Evolutionary conservation across 306 rosid species (phyloP).

Genomic region (Dalbergia oliveri): DNA sequence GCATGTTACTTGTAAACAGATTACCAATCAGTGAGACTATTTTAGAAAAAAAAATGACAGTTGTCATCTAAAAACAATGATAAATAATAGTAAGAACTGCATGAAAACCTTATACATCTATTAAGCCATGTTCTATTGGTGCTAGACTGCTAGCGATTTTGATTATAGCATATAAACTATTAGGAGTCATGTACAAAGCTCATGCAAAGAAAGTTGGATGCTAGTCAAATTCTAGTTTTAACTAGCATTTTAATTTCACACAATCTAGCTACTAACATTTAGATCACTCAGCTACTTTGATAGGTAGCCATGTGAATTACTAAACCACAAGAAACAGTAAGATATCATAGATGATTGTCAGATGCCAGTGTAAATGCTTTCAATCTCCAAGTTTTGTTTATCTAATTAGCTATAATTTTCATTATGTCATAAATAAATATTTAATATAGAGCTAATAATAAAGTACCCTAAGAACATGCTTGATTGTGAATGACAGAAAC

Average conservation of each 20-base stretch:
- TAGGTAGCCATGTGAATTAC: neutral
- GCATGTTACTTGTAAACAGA: conserved; percentile 14
- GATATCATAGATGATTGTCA: neutral
- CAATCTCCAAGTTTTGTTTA: neutral
- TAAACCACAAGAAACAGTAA: conserved; percentile 15
- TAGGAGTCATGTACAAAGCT: neutral
- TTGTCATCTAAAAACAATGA: too few relatives aligned
- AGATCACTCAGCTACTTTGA: neutral
- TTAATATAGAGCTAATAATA: conserved; percentile 9
- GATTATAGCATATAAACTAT: neutral
- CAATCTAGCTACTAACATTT: conserved; percentile 10
- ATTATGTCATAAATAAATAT: neutral
- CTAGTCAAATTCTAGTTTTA: neutral
- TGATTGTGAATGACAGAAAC: conserved; percentile 75
- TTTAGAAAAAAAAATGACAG: too few relatives aligned
- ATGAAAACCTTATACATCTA: neutral
- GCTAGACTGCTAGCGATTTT: neutral
- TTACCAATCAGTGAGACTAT: conserved; percentile 5
- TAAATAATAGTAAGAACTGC: neutral
- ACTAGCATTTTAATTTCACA: conserved; percentile 3
- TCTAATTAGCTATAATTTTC: neutral
- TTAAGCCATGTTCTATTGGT: neutral
- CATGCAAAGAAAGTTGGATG: neutral
- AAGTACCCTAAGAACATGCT: conserved; percentile 76
- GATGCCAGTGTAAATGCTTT: neutral